phyloP scores from a whole-genome alignment of 2,329 filamentous ascomycete genomes.

The Fusarium subtropicale region DNA sequence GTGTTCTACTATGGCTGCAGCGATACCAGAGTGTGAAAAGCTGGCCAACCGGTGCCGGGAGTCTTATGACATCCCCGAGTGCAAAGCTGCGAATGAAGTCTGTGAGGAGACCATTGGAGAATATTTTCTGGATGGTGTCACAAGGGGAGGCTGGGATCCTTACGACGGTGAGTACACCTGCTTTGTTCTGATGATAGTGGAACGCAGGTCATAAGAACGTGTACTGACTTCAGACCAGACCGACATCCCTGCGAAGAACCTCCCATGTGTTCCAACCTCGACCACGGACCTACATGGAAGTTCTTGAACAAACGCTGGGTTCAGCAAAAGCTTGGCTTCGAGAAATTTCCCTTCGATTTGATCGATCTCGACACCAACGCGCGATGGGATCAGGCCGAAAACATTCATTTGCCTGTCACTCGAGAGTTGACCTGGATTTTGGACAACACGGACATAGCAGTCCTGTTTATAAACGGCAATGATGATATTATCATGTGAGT shows the following conservation, averaged over 20 bases:
- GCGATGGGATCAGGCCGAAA: constrained; percentile 19
- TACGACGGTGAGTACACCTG: constrained; percentile 15
- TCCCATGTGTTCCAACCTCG: constrained; percentile 25
- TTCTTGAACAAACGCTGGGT: constrained; percentile 28
- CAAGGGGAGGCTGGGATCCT: constrained; percentile 30
- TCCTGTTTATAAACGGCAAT: constrained; percentile 23
- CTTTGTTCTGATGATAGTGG: too few relatives aligned
- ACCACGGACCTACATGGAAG: constrained; percentile 24
- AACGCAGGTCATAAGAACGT: too few relatives aligned
- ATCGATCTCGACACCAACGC: constrained; percentile 16
- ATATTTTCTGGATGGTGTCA: constrained; percentile 6
- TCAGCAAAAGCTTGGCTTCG: constrained; percentile 25
- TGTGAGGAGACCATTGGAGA: constrained; percentile 24
- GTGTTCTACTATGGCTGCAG: constrained; percentile 23
- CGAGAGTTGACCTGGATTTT: constrained; percentile 22
- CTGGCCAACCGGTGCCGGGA: constrained; percentile 5
- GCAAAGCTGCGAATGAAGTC: constrained; percentile 21
- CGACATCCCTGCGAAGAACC: constrained; percentile 21
- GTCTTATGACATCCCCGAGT: constrained; percentile 11
- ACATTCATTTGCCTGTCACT: constrained; percentile 29
- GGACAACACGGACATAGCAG: constrained; percentile 13
- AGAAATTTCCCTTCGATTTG: constrained; percentile 1
- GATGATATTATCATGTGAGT: constrained; percentile 31
- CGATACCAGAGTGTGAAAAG: constrained; percentile 24
- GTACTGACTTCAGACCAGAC: background rate